Conservation (phyloP, 2,329 filamentous ascomycete species). For the Cladosporium sp. region DNA sequence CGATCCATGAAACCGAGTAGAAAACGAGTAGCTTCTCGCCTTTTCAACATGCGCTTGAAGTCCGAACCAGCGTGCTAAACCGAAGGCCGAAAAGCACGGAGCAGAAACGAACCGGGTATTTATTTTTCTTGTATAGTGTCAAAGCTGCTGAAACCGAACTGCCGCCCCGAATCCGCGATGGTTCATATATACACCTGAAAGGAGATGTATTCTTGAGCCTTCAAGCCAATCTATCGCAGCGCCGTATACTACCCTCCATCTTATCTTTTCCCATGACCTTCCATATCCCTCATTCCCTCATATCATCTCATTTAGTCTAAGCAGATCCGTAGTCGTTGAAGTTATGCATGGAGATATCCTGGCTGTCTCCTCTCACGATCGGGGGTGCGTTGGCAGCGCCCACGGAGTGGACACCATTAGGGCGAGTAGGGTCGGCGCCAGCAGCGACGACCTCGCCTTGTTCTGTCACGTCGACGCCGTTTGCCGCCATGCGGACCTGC, state of each 20-base stretch:
- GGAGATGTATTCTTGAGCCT: background rate
- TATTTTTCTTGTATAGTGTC: background rate
- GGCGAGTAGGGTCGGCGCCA: constrained; percentile 21
- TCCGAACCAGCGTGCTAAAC: no score
- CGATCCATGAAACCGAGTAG: no score
- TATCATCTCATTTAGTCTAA: constrained; percentile 4
- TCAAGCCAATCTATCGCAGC: background rate
- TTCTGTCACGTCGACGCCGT: constrained; percentile 59
- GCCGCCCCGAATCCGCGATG: background rate
- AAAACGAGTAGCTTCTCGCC: no score
- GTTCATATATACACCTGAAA: background rate
- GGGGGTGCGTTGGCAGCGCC: constrained; percentile 23
- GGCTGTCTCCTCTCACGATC: constrained; percentile 25
- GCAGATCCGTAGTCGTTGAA: constrained; percentile 40
- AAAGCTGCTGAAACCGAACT: background rate
- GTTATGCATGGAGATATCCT: constrained; percentile 63
- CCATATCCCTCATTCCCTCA: background rate
- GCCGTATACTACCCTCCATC: background rate
- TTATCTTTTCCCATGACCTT: background rate
- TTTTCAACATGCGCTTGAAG: no score
- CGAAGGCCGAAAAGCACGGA: no score
- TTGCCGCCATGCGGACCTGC: constrained; percentile 63
- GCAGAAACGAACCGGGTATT: background rate
- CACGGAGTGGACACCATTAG: constrained; percentile 17
- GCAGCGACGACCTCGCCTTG: constrained; percentile 58